Evolutionary conservation across 116 monocot species (phyloP).

Genomic region (Cymodocea nodosa): DNA sequence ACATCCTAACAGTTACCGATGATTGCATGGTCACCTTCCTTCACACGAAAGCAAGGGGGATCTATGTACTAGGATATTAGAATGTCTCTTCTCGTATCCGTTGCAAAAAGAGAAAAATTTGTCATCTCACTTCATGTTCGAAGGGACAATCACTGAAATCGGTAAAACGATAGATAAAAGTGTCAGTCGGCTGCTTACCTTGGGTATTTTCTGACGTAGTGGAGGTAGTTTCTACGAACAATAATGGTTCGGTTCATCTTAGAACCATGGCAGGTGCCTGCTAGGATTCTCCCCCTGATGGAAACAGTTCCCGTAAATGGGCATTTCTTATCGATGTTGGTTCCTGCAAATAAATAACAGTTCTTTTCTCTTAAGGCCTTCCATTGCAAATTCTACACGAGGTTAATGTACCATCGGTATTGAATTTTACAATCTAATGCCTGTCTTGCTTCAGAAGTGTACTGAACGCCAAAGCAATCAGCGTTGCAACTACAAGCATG

Average conservation of each 20-base stretch:
- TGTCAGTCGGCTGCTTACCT: slow-evolving; percentile 10
- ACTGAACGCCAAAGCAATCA: too few relatives aligned
- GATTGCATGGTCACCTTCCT: slow-evolving; percentile 28
- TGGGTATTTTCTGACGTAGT: slow-evolving; percentile 21
- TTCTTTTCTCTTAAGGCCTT: background rate
- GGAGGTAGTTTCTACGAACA: slow-evolving; percentile 19
- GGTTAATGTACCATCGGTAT: too few relatives aligned
- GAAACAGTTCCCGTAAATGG: slow-evolving; percentile 26
- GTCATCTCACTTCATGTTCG: too few relatives aligned
- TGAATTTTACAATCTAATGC: too few relatives aligned
- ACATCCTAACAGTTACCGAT: slow-evolving; percentile 13
- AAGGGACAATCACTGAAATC: too few relatives aligned
- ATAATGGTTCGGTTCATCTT: slow-evolving; percentile 31
- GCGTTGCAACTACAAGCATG: too few relatives aligned
- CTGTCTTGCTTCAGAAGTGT: too few relatives aligned
- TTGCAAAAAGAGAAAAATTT: background rate
- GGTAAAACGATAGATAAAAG: background rate
- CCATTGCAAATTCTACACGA: too few relatives aligned
- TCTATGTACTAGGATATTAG: slow-evolving; percentile 21
- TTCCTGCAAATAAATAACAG: slow-evolving; percentile 7
- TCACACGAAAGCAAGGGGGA: slow-evolving; percentile 29
- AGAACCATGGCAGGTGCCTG: slow-evolving; percentile 19
- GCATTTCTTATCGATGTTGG: slow-evolving; percentile 27
- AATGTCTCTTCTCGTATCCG: slow-evolving; percentile 27
- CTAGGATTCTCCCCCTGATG: slow-evolving; percentile 19